Percentiles rank a stretch among this genome's conserved stretches.
Evolutionary conservation across 139 green algal genomes (phyloP).

Genomic region (Tetraselmis striata): DNA sequence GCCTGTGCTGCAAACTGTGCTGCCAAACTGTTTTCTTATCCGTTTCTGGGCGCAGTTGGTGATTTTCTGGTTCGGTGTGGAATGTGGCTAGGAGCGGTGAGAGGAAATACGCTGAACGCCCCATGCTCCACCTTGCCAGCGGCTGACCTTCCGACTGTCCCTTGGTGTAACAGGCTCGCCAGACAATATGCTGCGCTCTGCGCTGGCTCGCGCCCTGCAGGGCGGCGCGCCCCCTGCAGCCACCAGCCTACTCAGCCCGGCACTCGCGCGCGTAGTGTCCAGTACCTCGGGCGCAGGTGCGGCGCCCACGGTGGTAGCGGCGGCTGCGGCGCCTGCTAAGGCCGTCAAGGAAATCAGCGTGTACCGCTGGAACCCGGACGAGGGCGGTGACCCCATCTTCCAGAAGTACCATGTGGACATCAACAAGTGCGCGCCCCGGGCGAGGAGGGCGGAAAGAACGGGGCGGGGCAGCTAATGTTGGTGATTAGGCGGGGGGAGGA

Average conservation of each 20-base stretch:
- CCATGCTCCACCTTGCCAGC: too few relatives aligned
- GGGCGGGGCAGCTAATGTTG: not conserved
- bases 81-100: too few relatives aligned
- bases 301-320: constrained; percentile 1
- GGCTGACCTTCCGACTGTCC: too few relatives aligned
- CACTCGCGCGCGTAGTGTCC: not conserved
- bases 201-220: not conserved
- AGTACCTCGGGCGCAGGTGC: not conserved
- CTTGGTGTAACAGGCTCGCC: too few relatives aligned
- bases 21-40: too few relatives aligned
- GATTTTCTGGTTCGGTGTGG: too few relatives aligned
- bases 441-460: not conserved
- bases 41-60: too few relatives aligned
- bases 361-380: constrained; percentile 79
- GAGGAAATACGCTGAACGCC: too few relatives aligned
- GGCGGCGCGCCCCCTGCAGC: too few relatives aligned
- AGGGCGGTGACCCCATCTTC: constrained; percentile 72
- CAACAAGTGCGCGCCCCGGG: constrained; percentile 53
- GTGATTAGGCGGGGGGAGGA: not conserved
- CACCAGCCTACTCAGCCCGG: not conserved
- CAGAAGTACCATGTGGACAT: constrained; percentile 90
- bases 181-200: too few relatives aligned
- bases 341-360: constrained; percentile 77
- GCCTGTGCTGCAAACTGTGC: too few relatives aligned
- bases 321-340: constrained; percentile 8